Evolutionary conservation across 2,329 filamentous ascomycete species (phyloP).

Genomic region (Taxawa tesnikishii): DNA sequence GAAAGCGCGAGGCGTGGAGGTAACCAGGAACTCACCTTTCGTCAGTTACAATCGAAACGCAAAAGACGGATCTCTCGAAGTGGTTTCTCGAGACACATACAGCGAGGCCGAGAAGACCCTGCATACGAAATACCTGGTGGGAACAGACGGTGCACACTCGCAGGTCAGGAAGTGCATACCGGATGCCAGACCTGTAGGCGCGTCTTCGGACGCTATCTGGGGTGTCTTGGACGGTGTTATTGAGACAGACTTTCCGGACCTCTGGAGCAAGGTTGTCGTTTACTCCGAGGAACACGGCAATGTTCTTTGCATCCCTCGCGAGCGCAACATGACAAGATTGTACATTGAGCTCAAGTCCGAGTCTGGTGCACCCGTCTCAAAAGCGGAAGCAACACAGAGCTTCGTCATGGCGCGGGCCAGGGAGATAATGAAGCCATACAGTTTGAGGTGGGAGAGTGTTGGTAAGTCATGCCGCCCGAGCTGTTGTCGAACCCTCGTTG

Average conservation of each 20-base stretch:
- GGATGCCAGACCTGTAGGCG: slow-evolving; percentile 35
- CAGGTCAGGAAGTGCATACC: slow-evolving; percentile 54
- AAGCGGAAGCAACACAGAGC: slow-evolving; percentile 39
- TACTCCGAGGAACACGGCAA: slow-evolving; percentile 56
- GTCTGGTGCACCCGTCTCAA: slow-evolving; percentile 18
- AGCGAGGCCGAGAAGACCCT: slow-evolving; percentile 30
- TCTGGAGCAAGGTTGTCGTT: slow-evolving; percentile 62
- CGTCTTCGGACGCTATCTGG: slow-evolving; percentile 49
- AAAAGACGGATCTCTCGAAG: slow-evolving; percentile 26
- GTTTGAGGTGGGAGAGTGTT: slow-evolving; percentile 30
- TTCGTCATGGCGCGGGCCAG: slow-evolving; percentile 57
- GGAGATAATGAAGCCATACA: slow-evolving; percentile 33
- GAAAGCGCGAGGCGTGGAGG: slow-evolving; percentile 48
- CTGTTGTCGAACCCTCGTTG: slow-evolving; percentile 1
- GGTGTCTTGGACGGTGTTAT: slow-evolving; percentile 60
- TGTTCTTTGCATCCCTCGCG: slow-evolving; percentile 61
- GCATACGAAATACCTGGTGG: slow-evolving; percentile 52
- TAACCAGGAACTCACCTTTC: slow-evolving; percentile 54
- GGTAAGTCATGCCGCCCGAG: slow-evolving; percentile 13
- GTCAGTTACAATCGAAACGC: slow-evolving; percentile 32
- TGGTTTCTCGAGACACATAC: slow-evolving; percentile 26
- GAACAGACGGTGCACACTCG: slow-evolving; percentile 63
- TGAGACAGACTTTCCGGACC: slow-evolving; percentile 60
- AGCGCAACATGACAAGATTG: slow-evolving; percentile 58
- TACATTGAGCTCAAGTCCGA: slow-evolving; percentile 35